A percentile compares a stretch with the other conserved stretches of the same genome.
These are phyloP conservation scores for Ophiostoma sp. DNA, from an alignment of 2,329 filamentous ascomycete species.

Conservation along the genomic window DNA sequence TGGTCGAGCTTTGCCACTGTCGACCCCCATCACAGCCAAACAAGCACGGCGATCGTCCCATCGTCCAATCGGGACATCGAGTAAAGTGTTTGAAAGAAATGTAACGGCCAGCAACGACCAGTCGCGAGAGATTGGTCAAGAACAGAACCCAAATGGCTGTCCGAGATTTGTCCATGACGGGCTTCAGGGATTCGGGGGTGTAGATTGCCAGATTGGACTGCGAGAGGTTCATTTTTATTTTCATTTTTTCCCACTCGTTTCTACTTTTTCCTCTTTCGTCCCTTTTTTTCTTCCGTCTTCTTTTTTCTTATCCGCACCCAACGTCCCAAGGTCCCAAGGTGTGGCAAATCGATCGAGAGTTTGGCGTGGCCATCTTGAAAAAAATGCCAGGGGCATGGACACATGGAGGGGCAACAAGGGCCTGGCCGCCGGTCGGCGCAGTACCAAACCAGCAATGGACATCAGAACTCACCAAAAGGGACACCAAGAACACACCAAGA, in stretches of 20 bases:
- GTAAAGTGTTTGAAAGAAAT: not conserved
- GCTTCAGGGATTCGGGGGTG: not conserved
- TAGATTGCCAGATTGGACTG: not conserved
- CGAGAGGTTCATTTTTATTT: not conserved
- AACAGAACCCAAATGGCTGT: not conserved
- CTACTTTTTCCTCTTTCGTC: not conserved
- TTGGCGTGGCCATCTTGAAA: constrained; percentile 14
- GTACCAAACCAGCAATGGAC: not conserved
- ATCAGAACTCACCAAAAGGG: not conserved
- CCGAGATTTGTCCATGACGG: not conserved
- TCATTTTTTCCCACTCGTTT: not conserved
- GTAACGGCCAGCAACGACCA: not conserved
- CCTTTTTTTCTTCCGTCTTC: not conserved
- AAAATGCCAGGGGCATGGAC: not conserved
- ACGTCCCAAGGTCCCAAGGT: not conserved
- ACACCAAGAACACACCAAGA: not conserved
- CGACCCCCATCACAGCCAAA: not conserved
- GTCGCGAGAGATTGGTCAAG: not conserved
- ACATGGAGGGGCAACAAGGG: not conserved
- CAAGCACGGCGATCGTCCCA: not conserved
- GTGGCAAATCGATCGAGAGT: constrained; percentile 2
- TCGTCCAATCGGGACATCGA: not conserved
- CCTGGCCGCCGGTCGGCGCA: constrained; percentile 1
- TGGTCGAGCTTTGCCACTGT: not conserved
- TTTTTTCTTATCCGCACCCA: not conserved